Conservation (phyloP, 768 basidiomycete species). For the Psilocybe subaeruginosa region DNA sequence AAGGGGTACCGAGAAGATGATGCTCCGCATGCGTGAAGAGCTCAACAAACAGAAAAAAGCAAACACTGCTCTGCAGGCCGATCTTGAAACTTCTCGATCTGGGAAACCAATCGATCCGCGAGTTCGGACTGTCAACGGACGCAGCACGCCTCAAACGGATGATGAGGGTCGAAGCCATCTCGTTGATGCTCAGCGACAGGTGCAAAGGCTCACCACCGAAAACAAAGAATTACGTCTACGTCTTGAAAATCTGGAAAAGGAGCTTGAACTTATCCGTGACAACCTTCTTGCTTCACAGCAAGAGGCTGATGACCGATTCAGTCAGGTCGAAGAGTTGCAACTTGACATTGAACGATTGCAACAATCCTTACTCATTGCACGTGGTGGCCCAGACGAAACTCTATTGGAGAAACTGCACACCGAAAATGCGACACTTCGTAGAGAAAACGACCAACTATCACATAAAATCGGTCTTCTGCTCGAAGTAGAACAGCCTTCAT, state of each 20-base stretch:
- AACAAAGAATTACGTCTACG: constrained; percentile 78
- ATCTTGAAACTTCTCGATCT: constrained; percentile 73
- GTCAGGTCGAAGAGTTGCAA: constrained; percentile 79
- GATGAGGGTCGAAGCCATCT: constrained; percentile 77
- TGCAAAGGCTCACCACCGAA: constrained; percentile 69
- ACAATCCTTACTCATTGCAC: constrained; percentile 71
- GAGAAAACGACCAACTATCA: constrained; percentile 88
- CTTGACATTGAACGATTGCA: constrained; percentile 79
- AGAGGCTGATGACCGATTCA: constrained; percentile 77
- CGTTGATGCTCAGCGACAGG: constrained; percentile 77
- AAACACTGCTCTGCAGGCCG: constrained; percentile 81
- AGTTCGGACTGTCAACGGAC: constrained; percentile 64
- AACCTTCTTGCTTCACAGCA: constrained; percentile 72
- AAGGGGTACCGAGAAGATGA: constrained; percentile 97
- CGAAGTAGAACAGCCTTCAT: constrained; percentile 81
- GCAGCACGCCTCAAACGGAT: constrained; percentile 77
- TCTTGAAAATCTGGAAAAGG: constrained; percentile 74
- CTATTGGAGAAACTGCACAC: constrained; percentile 78
- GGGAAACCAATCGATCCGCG: constrained; percentile 54
- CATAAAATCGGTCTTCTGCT: constrained; percentile 90
- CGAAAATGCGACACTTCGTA: constrained; percentile 79
- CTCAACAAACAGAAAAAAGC: constrained; percentile 86
- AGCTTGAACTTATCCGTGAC: constrained; percentile 72
- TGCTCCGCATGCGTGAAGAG: constrained; percentile 95
- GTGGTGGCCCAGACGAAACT: constrained; percentile 78